Percentiles rank a stretch among this genome's conserved stretches.
phyloP scores from a whole-genome alignment of 441 rosid genomes.

The Croton laevigatus region DNA sequence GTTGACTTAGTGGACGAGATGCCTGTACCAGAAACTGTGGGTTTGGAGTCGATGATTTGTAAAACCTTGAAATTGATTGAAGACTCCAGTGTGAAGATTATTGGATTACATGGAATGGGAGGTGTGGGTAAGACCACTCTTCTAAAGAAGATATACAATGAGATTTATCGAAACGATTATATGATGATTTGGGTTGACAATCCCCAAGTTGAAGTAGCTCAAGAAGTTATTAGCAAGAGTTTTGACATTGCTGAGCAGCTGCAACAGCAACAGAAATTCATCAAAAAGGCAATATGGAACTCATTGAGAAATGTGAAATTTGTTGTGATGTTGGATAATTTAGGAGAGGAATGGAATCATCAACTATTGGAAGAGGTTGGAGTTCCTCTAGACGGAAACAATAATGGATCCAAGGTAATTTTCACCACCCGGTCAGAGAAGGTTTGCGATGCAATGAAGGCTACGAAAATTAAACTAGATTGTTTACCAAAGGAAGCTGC shows the following conservation, averaged over 20 bases:
- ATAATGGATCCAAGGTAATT: constrained; percentile 16
- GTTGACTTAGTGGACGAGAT: constrained; percentile 6
- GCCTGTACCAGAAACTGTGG: constrained; percentile 16
- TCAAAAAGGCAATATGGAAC: not conserved
- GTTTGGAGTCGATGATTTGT: constrained; percentile 12
- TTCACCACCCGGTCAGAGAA: constrained; percentile 26
- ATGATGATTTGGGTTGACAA: constrained; percentile 21
- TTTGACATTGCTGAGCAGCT: constrained; percentile 4
- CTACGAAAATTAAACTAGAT: not conserved
- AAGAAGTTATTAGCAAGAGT: constrained; percentile 15
- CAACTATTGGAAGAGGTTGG: constrained; percentile 6
- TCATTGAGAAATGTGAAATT: constrained; percentile 14
- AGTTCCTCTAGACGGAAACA: constrained; percentile 6
- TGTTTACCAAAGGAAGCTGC: constrained; percentile 15
- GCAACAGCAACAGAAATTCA: not conserved
- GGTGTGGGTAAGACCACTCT: constrained; percentile 33
- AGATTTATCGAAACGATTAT: not conserved
- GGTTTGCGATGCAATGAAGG: constrained; percentile 23
- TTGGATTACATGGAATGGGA: constrained; percentile 26
- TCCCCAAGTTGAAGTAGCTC: constrained; percentile 16
- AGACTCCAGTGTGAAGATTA: constrained; percentile 2
- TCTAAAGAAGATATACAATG: constrained; percentile 19
- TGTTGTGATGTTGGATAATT: constrained; percentile 29
- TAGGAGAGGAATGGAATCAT: constrained; percentile 10
- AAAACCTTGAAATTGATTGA: constrained; percentile 12